Conservation (phyloP, 495 filamentous ascomycete species). For the Aspergillus cristatus region DNA sequence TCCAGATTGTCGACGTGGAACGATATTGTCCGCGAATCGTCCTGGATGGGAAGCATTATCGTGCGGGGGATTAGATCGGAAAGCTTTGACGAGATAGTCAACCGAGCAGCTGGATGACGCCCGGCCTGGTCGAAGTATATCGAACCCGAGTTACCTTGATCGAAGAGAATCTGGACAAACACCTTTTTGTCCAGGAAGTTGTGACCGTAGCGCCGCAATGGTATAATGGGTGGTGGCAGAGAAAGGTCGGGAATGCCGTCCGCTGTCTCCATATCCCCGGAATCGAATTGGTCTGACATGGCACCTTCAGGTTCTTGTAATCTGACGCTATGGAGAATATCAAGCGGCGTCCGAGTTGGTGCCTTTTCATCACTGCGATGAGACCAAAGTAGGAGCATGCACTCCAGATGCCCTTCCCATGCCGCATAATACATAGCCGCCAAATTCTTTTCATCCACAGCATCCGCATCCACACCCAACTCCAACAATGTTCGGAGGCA, state of each 20-base stretch:
- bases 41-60: conserved; percentile 88
- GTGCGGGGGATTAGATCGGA: conserved; percentile 95
- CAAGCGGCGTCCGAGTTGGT: conserved; percentile 20
- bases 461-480: conserved; percentile 61
- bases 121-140: conserved; percentile 88
- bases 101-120: conserved; percentile 87
- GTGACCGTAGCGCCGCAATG: conserved; percentile 86
- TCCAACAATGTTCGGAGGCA: conserved; percentile 73
- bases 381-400: conserved; percentile 80
- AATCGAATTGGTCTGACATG: conserved; percentile 22
- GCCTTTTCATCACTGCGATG: conserved; percentile 18
- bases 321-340: conserved; percentile 26
- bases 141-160: conserved; percentile 56
- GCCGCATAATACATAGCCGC: conserved; percentile 97
- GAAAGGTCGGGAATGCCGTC: conserved; percentile 90
- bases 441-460: conserved; percentile 82
- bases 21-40: conserved; percentile 82
- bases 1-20: conserved; percentile 93
- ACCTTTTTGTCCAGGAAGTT: conserved; percentile 98
- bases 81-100: conserved; percentile 92
- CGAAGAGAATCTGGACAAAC: conserved; percentile 83
- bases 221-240: conserved; percentile 92
- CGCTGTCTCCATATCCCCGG: conserved; percentile 60
- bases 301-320: conserved; percentile 23
- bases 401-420: conserved; percentile 94